Evolutionary conservation across 805 yeast genomes (phyloP).

Genomic region (Candida gorgasii): DNA sequence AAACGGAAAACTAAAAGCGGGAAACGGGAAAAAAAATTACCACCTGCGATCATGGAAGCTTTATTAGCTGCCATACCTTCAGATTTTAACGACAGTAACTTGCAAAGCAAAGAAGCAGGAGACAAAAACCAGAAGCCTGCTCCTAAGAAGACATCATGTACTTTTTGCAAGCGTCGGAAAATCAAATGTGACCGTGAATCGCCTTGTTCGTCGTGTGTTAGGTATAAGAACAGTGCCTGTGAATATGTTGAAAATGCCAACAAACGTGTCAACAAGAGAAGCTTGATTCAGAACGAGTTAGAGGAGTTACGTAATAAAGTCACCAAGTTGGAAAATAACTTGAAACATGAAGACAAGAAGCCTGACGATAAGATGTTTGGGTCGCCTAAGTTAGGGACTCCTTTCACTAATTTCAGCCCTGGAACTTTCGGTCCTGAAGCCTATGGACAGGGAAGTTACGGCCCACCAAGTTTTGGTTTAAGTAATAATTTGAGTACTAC

Average conservation of each 20-base stretch:
- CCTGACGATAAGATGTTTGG: neutral
- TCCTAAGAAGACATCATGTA: constrained; percentile 22
- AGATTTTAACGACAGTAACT: neutral
- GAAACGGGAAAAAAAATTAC: neutral
- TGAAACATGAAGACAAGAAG: neutral
- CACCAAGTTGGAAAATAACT: constrained; percentile 1
- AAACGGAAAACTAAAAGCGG: too few relatives aligned
- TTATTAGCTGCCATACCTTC: constrained; percentile 4
- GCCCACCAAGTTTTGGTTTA: too few relatives aligned
- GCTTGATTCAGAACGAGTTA: constrained; percentile 8
- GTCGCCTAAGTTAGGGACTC: too few relatives aligned
- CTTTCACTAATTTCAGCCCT: neutral
- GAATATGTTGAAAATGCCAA: constrained; percentile 6
- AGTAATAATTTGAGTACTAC: too few relatives aligned
- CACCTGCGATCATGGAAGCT: neutral
- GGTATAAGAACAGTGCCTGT: constrained; percentile 21
- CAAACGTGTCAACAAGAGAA: constrained; percentile 3
- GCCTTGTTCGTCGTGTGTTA: constrained; percentile 40
- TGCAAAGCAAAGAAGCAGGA: neutral
- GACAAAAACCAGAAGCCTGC: neutral
- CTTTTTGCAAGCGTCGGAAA: constrained; percentile 37
- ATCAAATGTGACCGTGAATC: constrained; percentile 38
- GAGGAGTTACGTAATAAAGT: constrained; percentile 7
- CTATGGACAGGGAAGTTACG: too few relatives aligned
- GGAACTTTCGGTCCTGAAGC: too few relatives aligned